Evolutionary conservation across 768 basidiomycete genomes (phyloP).

Genomic region (Mycena capillaripes): DNA sequence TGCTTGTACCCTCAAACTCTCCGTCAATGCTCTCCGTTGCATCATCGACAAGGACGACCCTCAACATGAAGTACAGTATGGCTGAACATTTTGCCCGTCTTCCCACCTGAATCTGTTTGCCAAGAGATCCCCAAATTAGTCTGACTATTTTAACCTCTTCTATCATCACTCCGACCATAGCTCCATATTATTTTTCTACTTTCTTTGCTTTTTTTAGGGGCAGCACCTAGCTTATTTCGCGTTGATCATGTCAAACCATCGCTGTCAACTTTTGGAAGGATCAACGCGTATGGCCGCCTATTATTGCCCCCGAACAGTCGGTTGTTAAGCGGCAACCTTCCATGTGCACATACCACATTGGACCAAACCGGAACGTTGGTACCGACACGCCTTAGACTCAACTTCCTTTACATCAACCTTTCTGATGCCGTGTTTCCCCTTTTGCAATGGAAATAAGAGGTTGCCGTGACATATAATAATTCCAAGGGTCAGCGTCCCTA

Average conservation of each 20-base stretch:
- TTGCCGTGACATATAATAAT: slow-evolving; percentile 18
- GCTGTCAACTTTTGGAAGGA: neutral
- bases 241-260: neutral
- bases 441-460: slow-evolving; percentile 22
- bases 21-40: no score
- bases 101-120: no score
- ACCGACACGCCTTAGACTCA: slow-evolving; percentile 11
- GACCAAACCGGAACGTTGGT: slow-evolving; percentile 29
- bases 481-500: slow-evolving; percentile 17
- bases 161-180: no score
- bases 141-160: no score
- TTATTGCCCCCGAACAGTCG: slow-evolving; percentile 8
- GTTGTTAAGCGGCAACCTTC: slow-evolving; percentile 23
- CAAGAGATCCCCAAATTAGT: no score
- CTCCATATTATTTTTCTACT: no score
- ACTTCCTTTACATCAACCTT: slow-evolving; percentile 21
- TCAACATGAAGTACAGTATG: no score
- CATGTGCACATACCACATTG: slow-evolving; percentile 24
- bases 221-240: no score
- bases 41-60: no score
- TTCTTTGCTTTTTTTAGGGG: no score
- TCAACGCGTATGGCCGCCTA: neutral
- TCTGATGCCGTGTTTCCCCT: slow-evolving; percentile 24
- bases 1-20: no score
- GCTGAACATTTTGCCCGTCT: no score